A percentile compares a stretch with the other conserved stretches of the same genome.
Evolutionary conservation across 331 rosid genomes (phyloP).

Genomic region (Pyrus hybrid): DNA sequence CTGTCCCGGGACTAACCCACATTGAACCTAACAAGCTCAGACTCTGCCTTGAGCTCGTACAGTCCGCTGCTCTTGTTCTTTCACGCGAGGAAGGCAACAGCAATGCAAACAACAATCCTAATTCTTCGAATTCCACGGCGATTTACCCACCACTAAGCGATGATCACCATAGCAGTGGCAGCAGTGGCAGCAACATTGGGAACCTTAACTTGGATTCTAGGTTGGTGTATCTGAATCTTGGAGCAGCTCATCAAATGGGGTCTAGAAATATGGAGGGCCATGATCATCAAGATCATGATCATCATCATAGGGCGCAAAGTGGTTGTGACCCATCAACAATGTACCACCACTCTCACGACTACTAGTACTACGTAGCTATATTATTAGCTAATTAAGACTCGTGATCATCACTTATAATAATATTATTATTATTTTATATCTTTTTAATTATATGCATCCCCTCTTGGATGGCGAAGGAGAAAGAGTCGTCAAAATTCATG

Average conservation of each 20-base stretch:
- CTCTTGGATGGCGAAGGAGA: not conserved
- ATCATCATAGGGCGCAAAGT: constrained; percentile 42
- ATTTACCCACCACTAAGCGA: constrained; percentile 63
- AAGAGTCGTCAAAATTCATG: not conserved
- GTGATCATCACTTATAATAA: not conserved
- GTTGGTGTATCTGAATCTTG: constrained; percentile 87
- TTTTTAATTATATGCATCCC: not conserved
- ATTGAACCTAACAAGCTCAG: constrained; percentile 90
- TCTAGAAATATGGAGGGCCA: constrained; percentile 1
- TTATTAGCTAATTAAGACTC: not conserved
- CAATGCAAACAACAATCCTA: constrained; percentile 8
- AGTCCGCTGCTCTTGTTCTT: constrained; percentile 86
- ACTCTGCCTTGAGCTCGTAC: constrained; percentile 90
- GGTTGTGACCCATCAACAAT: no score
- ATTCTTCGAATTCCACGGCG: constrained; percentile 38
- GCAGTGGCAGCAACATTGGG: constrained; percentile 26
- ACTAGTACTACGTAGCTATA: not conserved
- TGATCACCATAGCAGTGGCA: constrained; percentile 33
- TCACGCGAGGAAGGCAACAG: constrained; percentile 82
- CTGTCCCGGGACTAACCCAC: constrained; percentile 90
- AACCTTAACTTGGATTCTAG: constrained; percentile 69
- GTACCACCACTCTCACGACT: constrained; percentile 82
- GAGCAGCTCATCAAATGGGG: constrained; percentile 49
- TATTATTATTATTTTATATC: not conserved
- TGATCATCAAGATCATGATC: constrained; percentile 28